Evolutionary conservation across 2,329 filamentous ascomycete genomes (phyloP), one percentile per base, ranked within the genome.

Genomic region (Clonostachys rosea): DNA sequence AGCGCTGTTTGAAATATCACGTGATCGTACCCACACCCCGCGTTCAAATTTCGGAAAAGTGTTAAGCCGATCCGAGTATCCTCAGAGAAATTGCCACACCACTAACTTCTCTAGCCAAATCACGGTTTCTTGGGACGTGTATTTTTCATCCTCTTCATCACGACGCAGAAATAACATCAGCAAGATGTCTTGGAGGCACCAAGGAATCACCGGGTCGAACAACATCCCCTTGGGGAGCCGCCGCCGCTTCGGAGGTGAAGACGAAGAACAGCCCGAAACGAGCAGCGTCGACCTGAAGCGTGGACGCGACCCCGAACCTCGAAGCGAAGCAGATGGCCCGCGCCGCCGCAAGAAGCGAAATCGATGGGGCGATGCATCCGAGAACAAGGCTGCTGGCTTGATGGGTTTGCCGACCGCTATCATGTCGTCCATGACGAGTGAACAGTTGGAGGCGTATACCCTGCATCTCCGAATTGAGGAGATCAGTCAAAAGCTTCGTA

Each of bases 381-480:
- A 99, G 72, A 99, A 99, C 75, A 99, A 99, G 78, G 94, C 94
- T 50, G 94, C 94, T 49, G 94, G 94, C 55, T 79, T 99, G 52
- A 97, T 99, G 91, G 94, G 94, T 49, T 79, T 99, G 56, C 91
- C 94, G 30, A 99, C 94, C 14, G 90, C 92, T 62, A 97, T 99
- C 67, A 85, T 92, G 69, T 91, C 91, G 53, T 91, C 92, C 71
- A 99, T 99, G 91, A 99, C 94, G 47, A 92, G 87, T 64, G 94
- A 99, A 71, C 94, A 99, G 77, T 83, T 97, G 47, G 94, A 99
- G 67, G 94, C 94, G 17, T 99, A 99, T 67, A 94, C 91, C 18
- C 76, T 97, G 56, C 92, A 99, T 71, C 75, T 99, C 62, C 90
- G 94, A 62, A 97, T 99, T 63, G 92, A 99, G 69, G 94, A 99